Conservation (phyloP, 495 filamentous ascomycete genomes). For the Tuber melanosporum region DNA sequence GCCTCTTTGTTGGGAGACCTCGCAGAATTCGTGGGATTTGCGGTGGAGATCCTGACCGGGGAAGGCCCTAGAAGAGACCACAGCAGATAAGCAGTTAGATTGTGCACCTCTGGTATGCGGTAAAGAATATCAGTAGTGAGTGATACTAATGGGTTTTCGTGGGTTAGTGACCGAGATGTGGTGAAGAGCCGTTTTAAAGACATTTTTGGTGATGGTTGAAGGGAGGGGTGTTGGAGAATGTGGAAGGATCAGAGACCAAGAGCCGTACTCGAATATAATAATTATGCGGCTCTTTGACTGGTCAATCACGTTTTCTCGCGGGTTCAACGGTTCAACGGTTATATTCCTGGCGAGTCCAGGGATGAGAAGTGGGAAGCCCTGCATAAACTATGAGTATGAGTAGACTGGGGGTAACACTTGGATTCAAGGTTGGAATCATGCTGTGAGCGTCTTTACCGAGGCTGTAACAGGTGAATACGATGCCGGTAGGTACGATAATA, state of each 20-base stretch:
- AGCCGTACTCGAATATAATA: background rate
- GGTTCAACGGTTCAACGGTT: background rate
- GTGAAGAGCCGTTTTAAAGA: constrained; percentile 55
- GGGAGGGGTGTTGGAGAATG: background rate
- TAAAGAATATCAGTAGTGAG: constrained; percentile 2
- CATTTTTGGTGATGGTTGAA: constrained; percentile 47
- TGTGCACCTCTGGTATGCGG: constrained; percentile 1
- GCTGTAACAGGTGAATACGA: no score
- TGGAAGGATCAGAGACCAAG: background rate
- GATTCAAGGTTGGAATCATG: background rate
- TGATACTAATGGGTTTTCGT: constrained; percentile 86
- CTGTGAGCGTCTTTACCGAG: background rate
- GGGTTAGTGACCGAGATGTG: constrained; percentile 55
- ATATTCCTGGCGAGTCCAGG: background rate
- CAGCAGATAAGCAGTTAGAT: constrained; percentile 17
- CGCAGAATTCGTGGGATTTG: constrained; percentile 72
- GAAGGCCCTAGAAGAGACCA: constrained; percentile 59
- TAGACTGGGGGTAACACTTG: no score
- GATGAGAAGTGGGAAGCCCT: background rate
- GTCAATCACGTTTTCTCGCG: background rate
- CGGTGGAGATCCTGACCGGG: constrained; percentile 64
- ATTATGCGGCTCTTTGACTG: background rate
- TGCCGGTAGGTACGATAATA: background rate
- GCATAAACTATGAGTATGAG: background rate
- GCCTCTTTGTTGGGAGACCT: constrained; percentile 71